phyloP scores from a whole-genome alignment of 2,329 filamentous ascomycete genomes.

The Sclerotinia sclerotiorum region DNA sequence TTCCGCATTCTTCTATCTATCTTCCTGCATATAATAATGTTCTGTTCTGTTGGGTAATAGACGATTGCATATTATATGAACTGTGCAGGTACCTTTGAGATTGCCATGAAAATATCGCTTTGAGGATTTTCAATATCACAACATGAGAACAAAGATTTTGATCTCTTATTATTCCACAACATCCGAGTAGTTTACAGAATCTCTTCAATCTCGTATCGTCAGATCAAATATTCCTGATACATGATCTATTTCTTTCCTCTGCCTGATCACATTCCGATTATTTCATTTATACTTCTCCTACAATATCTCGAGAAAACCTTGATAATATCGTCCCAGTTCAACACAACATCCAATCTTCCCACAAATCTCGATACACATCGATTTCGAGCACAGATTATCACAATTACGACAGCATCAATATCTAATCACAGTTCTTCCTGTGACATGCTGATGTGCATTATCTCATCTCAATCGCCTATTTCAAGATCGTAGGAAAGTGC shows the following conservation, averaged over 20 bases:
- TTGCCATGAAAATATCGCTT: neutral
- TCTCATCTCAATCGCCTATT: conserved; percentile 1
- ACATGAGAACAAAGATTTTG: neutral
- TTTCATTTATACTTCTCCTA: neutral
- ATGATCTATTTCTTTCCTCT: neutral
- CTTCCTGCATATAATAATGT: neutral
- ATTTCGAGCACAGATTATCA: neutral
- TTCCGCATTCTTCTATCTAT: neutral
- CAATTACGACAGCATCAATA: neutral
- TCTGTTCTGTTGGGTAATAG: neutral
- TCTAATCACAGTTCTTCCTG: neutral
- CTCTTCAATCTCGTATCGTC: neutral
- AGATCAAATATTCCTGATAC: conserved; percentile 1
- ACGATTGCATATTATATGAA: neutral
- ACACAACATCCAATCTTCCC: neutral
- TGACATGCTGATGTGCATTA: neutral
- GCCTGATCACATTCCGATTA: neutral
- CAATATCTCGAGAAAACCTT: conserved; percentile 1
- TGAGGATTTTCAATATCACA: neutral
- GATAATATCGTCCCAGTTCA: conserved; percentile 1
- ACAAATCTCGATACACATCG: neutral
- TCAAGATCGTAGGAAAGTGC: neutral
- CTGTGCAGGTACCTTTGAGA: too few species aligned
- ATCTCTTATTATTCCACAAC: neutral
- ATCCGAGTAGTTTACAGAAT: neutral